Evolutionary conservation across 768 basidiomycete species (phyloP), one percentile per base, ranked within the genome.

Genomic region (Termitomyces sp.): DNA sequence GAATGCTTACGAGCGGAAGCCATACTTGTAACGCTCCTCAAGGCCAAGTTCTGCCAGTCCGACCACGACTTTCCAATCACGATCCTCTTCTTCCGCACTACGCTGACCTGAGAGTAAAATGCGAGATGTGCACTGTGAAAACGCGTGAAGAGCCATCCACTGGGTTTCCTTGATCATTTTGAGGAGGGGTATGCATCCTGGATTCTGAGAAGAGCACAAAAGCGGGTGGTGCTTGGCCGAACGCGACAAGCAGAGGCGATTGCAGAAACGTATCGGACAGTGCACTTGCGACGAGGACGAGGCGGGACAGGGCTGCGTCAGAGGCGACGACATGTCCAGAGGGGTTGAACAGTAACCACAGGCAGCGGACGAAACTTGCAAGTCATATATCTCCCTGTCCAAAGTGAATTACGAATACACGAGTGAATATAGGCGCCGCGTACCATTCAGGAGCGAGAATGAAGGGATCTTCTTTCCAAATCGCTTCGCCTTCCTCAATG

Each of bases 381-480:
- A 68, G 60, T 91, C 85, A 65, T 85, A 89, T 38, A 94, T 79
- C n/a, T 87, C 84, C 87, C 92, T 93, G 65, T 42, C 25, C 5
- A 12, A 29, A 37, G 14, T 38, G 16, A 45, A 34, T 45, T 37
- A 38, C 38, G 23, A 19, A 11, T 27, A 21, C 19, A 32, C n/a
- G 11, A 29, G 6, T 6, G 43, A 34, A 34, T 19, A 19, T 6
- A 2, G 14, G 27, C 9, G 34, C 32, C 12, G 21, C 69, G 59
- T 68, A 90, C 88, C 86, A 90, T 72, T 90, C 87, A n/a, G 90
- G 85, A n/a, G 89, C 87, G 21, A 91, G 71, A 44, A 87, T 70
- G 65, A 87, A 92, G 1, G 90, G 90, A 64, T 92, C 89, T 66
- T 95, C 92, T 57, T 84, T 87, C 91, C 93, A 95, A 17, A 96